A percentile compares a stretch with the other conserved stretches of the same genome.
These are phyloP conservation scores for Gracilariopsis chorda DNA, from an alignment of 23 red algal genomes.

Conservation along the genomic window DNA sequence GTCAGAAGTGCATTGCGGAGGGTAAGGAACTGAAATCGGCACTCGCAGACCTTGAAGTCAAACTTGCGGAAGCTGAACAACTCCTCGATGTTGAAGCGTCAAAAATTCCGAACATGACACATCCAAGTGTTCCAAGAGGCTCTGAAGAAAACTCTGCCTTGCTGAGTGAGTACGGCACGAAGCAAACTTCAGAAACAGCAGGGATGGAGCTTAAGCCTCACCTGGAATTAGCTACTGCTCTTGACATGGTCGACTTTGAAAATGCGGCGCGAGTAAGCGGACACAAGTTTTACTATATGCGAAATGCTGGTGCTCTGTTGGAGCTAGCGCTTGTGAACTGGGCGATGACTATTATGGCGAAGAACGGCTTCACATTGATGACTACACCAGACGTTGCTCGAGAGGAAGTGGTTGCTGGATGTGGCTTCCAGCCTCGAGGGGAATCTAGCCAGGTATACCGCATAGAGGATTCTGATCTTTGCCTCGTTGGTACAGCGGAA, in stretches of 20 bases:
- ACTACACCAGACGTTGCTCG: constrained; percentile 91
- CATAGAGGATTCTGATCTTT: constrained; percentile 81
- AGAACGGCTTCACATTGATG: constrained; percentile 89
- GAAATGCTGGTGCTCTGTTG: constrained; percentile 91
- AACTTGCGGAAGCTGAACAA: constrained; percentile 54
- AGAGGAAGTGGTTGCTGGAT: constrained; percentile 84
- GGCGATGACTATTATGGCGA: constrained; percentile 63
- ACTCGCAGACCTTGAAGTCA: constrained; percentile 50
- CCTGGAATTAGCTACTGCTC: constrained; percentile 50
- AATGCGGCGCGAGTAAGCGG: constrained; percentile 85
- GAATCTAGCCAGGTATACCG: constrained; percentile 90
- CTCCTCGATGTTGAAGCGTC: constrained; percentile 58
- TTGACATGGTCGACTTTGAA: constrained; percentile 95
- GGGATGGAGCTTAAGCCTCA: constrained; percentile 61
- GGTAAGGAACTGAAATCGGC: constrained; percentile 84
- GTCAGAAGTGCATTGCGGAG: constrained; percentile 52
- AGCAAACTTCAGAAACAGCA: constrained; percentile 49
- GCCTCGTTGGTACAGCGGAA: constrained; percentile 96
- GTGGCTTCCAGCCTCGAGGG: constrained; percentile 93
- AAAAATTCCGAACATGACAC: constrained; percentile 87
- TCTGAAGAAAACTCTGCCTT: constrained; percentile 66
- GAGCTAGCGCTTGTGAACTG: constrained; percentile 97
- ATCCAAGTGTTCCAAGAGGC: constrained; percentile 85
- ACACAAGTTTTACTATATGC: constrained; percentile 93
- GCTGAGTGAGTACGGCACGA: constrained; percentile 35